Base-by-base conservation (phyloP, 164 flowering plant species). In the Echeveria elegans region DNA sequence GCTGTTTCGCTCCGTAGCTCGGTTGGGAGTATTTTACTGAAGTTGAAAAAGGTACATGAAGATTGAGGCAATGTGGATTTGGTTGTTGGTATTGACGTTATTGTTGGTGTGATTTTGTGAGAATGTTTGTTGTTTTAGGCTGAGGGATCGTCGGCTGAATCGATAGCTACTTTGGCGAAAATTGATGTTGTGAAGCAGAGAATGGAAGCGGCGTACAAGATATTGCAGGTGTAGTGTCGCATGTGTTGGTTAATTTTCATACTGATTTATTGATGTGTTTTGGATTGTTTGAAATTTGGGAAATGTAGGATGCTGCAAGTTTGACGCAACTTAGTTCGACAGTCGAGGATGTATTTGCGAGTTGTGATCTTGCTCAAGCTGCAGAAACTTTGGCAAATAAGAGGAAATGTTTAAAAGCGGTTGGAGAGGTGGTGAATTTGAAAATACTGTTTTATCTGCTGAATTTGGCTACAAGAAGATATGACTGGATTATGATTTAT, bases 331-430 rank as follows among this genome's bases (percentile, higher is more conserved):
- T 95, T 68, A 95, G 99, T 72, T 88, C 97, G 14, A 95, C 96
- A 32, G 96, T 95, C 63, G 99, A 95, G 82, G 99, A 88, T 83
- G 97, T 95, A 18, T 95, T 95, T 90, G 89, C 96, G 26, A 92
- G 96, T 79, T 96, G 98, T 12, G 98, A 95, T 82, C 97, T 95
- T 79, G 88, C 98, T 59, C 86, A 87, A 9, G 97, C 95, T 76
- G 97, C 98, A 7, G 97, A 95, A 75, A 88, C 98, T 23, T 83
- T 95, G 81, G 98, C 99, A 47, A 95, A 86, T 65, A 95, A 92
- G 99, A 88, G 99, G 75, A 96, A 90, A 70, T 92, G 99, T 80
- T 82, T 95, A 68, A 84, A 96, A 73, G 99, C 98, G 63, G 99
- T 95, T 63, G 98, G 99, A 38, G 99, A 95, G 95, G 99, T 90